Conservation (phyloP, 495 filamentous ascomycete species). For the Aspergillus steynii region DNA sequence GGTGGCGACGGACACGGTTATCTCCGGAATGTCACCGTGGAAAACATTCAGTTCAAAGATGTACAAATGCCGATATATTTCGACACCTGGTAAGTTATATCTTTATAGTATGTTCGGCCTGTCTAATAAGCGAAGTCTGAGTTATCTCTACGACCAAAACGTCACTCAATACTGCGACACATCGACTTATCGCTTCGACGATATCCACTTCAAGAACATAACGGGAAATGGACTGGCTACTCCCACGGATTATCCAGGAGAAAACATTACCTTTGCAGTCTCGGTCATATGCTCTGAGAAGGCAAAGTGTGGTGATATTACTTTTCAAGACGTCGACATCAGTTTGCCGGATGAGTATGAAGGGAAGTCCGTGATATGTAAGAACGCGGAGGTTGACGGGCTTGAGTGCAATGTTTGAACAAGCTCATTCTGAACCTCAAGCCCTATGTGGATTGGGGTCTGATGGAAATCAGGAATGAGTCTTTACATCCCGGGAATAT, state of each 20-base stretch:
- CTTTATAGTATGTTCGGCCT: too few species aligned
- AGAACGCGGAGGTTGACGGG: constrained; percentile 1
- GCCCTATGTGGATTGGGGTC: too few species aligned
- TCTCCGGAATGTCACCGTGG: constrained; percentile 4
- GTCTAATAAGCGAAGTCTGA: constrained; percentile 3
- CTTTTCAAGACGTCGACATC: constrained; percentile 6
- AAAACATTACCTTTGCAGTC: constrained; percentile 8
- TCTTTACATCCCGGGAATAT: too few species aligned
- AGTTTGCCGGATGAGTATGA: constrained; percentile 3
- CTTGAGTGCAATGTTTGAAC: not conserved
- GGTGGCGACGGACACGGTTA: constrained; percentile 6
- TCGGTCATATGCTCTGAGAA: constrained; percentile 6
- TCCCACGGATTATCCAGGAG: constrained; percentile 3
- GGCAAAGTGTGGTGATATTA: constrained; percentile 1
- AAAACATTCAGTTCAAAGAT: constrained; percentile 6
- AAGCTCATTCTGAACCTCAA: too few species aligned
- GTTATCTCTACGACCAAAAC: constrained; percentile 4
- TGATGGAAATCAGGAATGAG: too few species aligned
- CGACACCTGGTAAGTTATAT: constrained; percentile 3
- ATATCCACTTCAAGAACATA: constrained; percentile 7
- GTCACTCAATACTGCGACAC: constrained; percentile 10
- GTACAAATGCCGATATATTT: constrained; percentile 5
- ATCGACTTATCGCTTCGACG: constrained; percentile 1
- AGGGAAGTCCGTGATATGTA: not conserved
- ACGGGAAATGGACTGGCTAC: constrained; percentile 5